These are phyloP conservation scores for Bolboschoenus planiculmis DNA, from an alignment of 176 grass and related monocot species.

Conservation along the genomic window DNA sequence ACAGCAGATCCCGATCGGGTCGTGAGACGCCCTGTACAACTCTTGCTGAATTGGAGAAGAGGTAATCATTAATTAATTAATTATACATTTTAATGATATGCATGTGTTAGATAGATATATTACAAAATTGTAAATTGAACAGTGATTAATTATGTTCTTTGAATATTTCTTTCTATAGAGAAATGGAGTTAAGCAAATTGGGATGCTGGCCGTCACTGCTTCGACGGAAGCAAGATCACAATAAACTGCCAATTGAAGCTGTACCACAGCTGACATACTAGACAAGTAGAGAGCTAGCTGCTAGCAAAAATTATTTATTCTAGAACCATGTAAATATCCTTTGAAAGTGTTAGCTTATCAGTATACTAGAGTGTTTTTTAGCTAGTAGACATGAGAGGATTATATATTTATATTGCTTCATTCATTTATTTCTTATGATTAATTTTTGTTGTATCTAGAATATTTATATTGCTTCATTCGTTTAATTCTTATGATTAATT, in stretches of 20 bases:
- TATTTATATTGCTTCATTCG: not conserved
- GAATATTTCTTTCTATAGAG: not conserved
- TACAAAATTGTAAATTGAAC: not conserved
- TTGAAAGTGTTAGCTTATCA: not conserved
- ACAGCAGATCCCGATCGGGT: not conserved
- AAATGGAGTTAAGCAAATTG: not conserved
- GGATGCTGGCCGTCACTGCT: constrained; percentile 10
- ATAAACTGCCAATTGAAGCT: not conserved
- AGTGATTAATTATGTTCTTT: not conserved
- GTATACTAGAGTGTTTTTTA: too few relatives aligned
- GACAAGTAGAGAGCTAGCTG: not conserved
- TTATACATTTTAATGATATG: not conserved
- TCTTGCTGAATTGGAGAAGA: constrained; percentile 9
- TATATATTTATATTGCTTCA: not conserved
- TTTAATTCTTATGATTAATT: not conserved
- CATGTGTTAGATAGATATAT: not conserved
- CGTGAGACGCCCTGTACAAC: not conserved
- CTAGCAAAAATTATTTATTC: not conserved
- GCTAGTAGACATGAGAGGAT: too few relatives aligned
- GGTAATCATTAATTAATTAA: not conserved
- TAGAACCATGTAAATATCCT: not conserved
- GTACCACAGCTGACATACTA: not conserved
- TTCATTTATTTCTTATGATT: not conserved
- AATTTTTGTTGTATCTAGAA: not conserved
- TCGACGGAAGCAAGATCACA: not conserved